phyloP scores from a whole-genome alignment of 2,329 filamentous ascomycete species.

The Sclerotinia subarctica region DNA sequence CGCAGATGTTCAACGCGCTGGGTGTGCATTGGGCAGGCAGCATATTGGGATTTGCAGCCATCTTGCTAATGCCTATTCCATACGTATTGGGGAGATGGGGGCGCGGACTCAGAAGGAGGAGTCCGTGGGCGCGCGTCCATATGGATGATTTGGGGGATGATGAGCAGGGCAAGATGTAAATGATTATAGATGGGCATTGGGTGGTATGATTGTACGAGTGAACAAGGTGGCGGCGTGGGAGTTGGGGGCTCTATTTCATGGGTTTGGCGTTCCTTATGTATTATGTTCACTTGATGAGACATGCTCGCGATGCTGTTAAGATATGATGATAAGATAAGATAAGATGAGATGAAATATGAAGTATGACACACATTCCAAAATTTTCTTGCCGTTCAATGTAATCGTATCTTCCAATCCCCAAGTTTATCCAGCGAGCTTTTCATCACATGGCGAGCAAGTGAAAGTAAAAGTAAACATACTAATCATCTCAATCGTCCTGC shows the following conservation, averaged over 20 bases:
- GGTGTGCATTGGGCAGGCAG: constrained; percentile 42
- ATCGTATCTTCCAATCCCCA: too few relatives aligned
- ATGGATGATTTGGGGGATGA: constrained; percentile 13
- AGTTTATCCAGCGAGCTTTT: not conserved
- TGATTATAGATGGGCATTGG: not conserved
- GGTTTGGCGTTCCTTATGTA: not conserved
- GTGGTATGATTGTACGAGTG: not conserved
- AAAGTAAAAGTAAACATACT: not conserved
- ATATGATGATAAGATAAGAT: not conserved
- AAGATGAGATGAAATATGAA: not conserved
- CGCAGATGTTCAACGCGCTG: constrained; percentile 47
- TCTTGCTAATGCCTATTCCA: constrained; percentile 50
- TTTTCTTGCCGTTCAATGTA: too few relatives aligned
- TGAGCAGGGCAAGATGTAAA: not conserved
- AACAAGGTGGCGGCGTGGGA: not conserved
- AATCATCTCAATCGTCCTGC: not conserved
- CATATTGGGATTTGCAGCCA: constrained; percentile 45
- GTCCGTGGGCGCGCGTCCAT: constrained; percentile 58
- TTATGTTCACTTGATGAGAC: too few relatives aligned
- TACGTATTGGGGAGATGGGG: constrained; percentile 53
- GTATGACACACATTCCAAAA: too few relatives aligned
- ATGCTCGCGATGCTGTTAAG: not conserved
- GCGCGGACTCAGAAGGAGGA: constrained; percentile 19
- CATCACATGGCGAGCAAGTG: not conserved
- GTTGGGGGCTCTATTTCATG: not conserved